These are phyloP conservation scores for Sclerotinia glacialis DNA, from an alignment of 2,329 filamentous ascomycete genomes.

Conservation along the genomic window DNA sequence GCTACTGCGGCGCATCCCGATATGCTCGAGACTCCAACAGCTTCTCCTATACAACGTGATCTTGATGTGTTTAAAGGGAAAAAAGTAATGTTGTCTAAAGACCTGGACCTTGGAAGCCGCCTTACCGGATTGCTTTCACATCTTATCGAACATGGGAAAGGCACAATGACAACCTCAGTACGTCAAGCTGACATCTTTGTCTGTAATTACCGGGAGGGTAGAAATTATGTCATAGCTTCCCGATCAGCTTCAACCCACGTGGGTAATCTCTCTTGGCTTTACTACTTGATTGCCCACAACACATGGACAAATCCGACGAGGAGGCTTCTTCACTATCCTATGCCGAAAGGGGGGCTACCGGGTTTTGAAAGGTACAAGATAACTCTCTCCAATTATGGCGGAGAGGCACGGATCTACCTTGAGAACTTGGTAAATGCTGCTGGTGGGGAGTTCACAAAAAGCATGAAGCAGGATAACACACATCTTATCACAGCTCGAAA, in stretches of 20 bases:
- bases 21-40: slow-evolving; percentile 43
- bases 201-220: slow-evolving; percentile 80
- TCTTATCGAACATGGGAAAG: slow-evolving; percentile 70
- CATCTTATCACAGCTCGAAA: slow-evolving; percentile 90
- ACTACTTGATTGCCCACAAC: slow-evolving; percentile 84
- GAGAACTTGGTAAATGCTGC: slow-evolving; percentile 85
- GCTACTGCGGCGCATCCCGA: slow-evolving; percentile 56
- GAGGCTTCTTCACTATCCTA: slow-evolving; percentile 84
- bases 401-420: slow-evolving; percentile 87
- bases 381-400: slow-evolving; percentile 93
- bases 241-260: slow-evolving; percentile 71
- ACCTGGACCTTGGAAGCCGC: slow-evolving; percentile 68
- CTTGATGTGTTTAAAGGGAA: slow-evolving; percentile 75
- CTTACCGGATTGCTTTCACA: slow-evolving; percentile 65
- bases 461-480: slow-evolving; percentile 91
- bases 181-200: slow-evolving; percentile 78
- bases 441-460: slow-evolving; percentile 89
- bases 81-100: slow-evolving; percentile 71
- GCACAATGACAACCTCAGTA: slow-evolving; percentile 62
- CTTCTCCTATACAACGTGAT: slow-evolving; percentile 48
- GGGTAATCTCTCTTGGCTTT: slow-evolving; percentile 91
- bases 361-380: slow-evolving; percentile 77
- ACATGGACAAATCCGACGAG: slow-evolving; percentile 82
- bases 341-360: slow-evolving; percentile 72
- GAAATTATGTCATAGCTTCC: slow-evolving; percentile 73